Percentiles rank a stretch among this genome's conserved stretches.
These are phyloP conservation scores for Termitomyces sp. DNA, from an alignment of 768 basidiomycete genomes.

Conservation along the genomic window DNA sequence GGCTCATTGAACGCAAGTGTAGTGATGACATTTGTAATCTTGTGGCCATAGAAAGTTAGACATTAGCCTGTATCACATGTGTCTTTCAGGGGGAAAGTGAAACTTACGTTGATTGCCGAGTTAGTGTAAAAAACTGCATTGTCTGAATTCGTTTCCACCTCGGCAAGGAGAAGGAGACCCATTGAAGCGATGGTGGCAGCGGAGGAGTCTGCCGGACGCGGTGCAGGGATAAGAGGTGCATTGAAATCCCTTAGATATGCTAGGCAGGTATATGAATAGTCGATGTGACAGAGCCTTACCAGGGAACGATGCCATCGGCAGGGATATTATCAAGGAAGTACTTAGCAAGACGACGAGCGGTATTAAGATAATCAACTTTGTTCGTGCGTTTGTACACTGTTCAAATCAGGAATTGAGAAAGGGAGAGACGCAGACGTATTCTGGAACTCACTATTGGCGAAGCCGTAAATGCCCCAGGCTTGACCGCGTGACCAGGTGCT, in stretches of 20 bases:
- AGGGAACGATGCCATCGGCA: constrained; percentile 58
- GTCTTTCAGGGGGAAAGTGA: neutral
- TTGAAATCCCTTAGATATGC: constrained; percentile 62
- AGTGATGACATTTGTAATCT: constrained; percentile 16
- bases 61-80: no score
- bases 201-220: constrained; percentile 66
- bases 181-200: constrained; percentile 63
- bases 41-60: neutral
- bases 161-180: constrained; percentile 56
- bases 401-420: neutral
- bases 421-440: neutral
- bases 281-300: constrained; percentile 34
- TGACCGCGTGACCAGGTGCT: constrained; percentile 79
- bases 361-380: constrained; percentile 49
- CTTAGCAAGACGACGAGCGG: constrained; percentile 52
- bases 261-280: neutral
- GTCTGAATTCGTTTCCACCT: constrained; percentile 30
- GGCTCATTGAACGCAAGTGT: constrained; percentile 16
- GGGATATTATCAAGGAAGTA: constrained; percentile 63
- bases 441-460: constrained; percentile 54
- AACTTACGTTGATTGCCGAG: constrained; percentile 46
- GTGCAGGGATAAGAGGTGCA: constrained; percentile 52
- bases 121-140: constrained; percentile 38
- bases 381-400: constrained; percentile 60
- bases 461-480: constrained; percentile 70